These are phyloP conservation scores for Neonectria punicea DNA, from an alignment of 2,329 filamentous ascomycete genomes.

Conservation along the genomic window DNA sequence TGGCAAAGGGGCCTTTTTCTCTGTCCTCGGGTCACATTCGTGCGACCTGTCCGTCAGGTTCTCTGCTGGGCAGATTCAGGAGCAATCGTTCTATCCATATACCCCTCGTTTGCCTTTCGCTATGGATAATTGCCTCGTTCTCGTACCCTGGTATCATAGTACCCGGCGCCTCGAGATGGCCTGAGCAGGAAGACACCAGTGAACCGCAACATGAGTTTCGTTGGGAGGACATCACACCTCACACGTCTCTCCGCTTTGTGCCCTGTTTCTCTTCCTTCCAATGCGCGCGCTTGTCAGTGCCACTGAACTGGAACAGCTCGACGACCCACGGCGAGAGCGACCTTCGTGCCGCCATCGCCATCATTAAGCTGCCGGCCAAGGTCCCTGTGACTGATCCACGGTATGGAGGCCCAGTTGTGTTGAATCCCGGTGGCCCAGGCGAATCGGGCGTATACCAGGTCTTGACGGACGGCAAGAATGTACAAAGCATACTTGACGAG, in stretches of 20 bases:
- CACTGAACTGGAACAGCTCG: conserved; percentile 29
- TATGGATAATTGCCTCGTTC: conserved; percentile 8
- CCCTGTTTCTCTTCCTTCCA: conserved; percentile 23
- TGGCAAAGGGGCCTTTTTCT: neutral
- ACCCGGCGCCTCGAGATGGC: too few species aligned
- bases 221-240: conserved; percentile 15
- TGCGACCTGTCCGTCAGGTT: neutral
- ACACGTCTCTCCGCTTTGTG: conserved; percentile 2
- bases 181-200: too few species aligned
- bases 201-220: neutral
- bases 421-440: conserved; percentile 30
- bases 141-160: neutral
- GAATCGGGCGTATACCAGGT: conserved; percentile 29
- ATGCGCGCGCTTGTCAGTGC: conserved; percentile 28
- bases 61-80: neutral
- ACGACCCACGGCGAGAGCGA: conserved; percentile 2
- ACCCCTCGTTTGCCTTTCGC: neutral
- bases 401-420: conserved; percentile 26
- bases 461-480: conserved; percentile 18
- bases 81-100: neutral
- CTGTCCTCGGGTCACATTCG: neutral
- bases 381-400: conserved; percentile 27
- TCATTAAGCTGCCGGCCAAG: conserved; percentile 29
- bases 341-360: conserved; percentile 17
- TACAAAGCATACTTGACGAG: conserved; percentile 21